Evolutionary conservation across 306 rosid genomes (phyloP), one percentile per base, ranked within the genome.

Genomic region (Medicago lupulina): DNA sequence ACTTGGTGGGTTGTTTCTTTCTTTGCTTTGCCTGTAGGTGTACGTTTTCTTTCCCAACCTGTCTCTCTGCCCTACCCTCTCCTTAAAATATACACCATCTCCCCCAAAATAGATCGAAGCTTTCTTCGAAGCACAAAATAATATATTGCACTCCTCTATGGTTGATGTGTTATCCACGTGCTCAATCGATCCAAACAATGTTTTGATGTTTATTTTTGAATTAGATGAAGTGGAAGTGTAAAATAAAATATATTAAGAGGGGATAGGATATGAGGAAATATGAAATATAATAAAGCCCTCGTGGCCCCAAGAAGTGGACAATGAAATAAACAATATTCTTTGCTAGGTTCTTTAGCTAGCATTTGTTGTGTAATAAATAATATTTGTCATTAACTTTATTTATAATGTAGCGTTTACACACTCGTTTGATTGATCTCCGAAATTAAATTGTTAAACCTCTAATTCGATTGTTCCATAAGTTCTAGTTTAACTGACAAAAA

Each of bases 1-100:
- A 60, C 66, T 60, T 60, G 66, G 66, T 60, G 66, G 17, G 66
- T 60, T 60, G 66, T 60, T 28, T 60, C 66, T 60, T 60, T 60
- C 66, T 60, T 28, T 60, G 66, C 66, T 60, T 60, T 60, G 66
- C 66, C 7, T 60, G 41, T 28, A 60, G 66, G 66, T 60, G 41
- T 60, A 60, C 7, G 18, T 14, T 31, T 60, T 60, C 41, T 25
- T 60, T 60, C 66, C 18, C 17, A 60, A 28, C 66, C 66, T 28
- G 40, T 60, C 66, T 60, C 66, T 28, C 8, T 59, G 66, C 7
- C 41, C 66, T 25, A 60, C 41, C 66, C 10, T 28, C 16, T 41
- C 66, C 9, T 60, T 23, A 15, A 28, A 13, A 28, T 4, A 11
- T 8, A 53, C 18, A 53, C 15, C 6, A 7, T 57, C 21, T 23